Conservation (phyloP, 2,329 filamentous ascomycete species). For the Diaporthe sp. region DNA sequence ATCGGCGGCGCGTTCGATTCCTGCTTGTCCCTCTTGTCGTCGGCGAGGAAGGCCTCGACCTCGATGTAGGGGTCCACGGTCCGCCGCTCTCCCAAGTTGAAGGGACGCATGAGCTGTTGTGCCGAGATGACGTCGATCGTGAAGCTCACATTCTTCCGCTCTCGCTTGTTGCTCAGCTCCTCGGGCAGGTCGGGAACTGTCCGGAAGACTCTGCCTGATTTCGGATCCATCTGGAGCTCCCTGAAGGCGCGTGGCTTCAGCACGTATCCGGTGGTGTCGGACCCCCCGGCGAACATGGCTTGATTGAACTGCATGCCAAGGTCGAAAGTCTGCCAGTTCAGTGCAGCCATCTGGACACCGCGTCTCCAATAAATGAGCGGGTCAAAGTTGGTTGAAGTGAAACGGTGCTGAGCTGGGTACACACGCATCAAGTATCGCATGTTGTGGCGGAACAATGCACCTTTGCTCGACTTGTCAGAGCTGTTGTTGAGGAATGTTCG, state of each 20-base stretch:
- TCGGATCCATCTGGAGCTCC: constrained; percentile 68
- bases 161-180: constrained; percentile 73
- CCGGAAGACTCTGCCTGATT: constrained; percentile 25
- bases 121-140: constrained; percentile 92
- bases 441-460: constrained; percentile 89
- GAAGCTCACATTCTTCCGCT: constrained; percentile 87
- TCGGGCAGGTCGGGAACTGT: constrained; percentile 67
- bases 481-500: constrained; percentile 87
- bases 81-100: constrained; percentile 66
- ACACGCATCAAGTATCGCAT: constrained; percentile 93
- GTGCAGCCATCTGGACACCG: constrained; percentile 96
- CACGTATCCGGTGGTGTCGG: constrained; percentile 90
- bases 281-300: constrained; percentile 95
- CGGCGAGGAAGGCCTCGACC: constrained; percentile 93
- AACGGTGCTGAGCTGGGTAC: constrained; percentile 86
- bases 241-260: constrained; percentile 91
- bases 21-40: constrained; percentile 92
- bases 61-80: constrained; percentile 94
- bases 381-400: constrained; percentile 94
- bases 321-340: constrained; percentile 99
- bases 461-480: constrained; percentile 81
- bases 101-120: constrained; percentile 90
- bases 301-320: constrained; percentile 96
- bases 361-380: constrained; percentile 94
- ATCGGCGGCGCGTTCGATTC: constrained; percentile 65